Conservation (phyloP, 2,329 filamentous ascomycete genomes). For the Celoporthe dispersa region DNA sequence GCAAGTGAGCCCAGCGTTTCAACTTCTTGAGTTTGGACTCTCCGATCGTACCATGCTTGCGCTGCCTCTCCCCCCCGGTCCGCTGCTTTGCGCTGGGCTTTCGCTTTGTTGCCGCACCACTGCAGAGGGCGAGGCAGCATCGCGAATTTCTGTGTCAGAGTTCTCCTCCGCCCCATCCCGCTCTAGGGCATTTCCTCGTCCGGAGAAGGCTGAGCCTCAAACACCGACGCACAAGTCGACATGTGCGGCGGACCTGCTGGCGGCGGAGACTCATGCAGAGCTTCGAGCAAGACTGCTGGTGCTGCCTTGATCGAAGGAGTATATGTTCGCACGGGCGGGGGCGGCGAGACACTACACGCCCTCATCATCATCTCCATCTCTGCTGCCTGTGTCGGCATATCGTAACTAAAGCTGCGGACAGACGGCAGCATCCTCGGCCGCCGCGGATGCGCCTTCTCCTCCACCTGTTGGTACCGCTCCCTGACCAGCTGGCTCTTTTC, state of each 20-base stretch:
- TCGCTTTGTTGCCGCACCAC: neutral
- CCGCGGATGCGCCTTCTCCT: constrained; percentile 20
- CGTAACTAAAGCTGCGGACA: constrained; percentile 26
- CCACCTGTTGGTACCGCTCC: constrained; percentile 27
- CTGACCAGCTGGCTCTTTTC: constrained; percentile 22
- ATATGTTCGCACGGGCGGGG: neutral
- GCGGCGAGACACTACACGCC: constrained; percentile 15
- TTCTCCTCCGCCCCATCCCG: neutral
- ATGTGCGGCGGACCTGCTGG: neutral
- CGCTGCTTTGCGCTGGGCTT: neutral
- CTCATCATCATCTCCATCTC: constrained; percentile 27
- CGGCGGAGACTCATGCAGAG: neutral
- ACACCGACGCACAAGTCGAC: neutral
- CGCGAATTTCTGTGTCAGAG: neutral
- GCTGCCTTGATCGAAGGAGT: neutral
- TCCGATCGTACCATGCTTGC: neutral
- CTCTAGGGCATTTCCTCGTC: neutral
- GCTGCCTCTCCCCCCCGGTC: neutral
- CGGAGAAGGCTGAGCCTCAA: neutral
- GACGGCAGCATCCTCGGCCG: constrained; percentile 21
- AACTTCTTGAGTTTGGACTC: neutral
- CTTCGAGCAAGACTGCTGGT: neutral
- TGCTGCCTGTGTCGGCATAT: constrained; percentile 23
- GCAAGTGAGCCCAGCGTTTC: neutral
- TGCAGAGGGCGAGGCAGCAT: neutral